Evolutionary conservation across 441 rosid species (phyloP), one percentile per base, ranked within the genome.

Genomic region (Omphalea diandra): DNA sequence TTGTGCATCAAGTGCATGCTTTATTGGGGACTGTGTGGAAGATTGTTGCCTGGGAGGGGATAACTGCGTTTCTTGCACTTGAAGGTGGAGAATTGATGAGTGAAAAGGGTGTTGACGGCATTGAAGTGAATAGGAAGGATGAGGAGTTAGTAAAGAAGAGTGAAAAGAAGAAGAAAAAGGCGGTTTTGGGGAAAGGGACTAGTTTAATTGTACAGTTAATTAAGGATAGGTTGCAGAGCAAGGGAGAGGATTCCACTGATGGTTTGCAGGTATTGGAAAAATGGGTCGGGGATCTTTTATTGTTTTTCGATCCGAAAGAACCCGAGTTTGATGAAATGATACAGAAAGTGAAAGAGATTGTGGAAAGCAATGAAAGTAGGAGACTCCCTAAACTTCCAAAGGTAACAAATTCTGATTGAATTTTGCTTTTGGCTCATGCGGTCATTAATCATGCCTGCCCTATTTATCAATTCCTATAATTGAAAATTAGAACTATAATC

Each of bases 301-400:
- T 36, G 24, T 83, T 80, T 83, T 81, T 89, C 27, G 82, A 85
- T 66, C 91, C 83, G 0, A 86, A 81, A 69, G 75, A 78, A 58
- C 76, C 73, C 0, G 83, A 80, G 44, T 86, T 90, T 74, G 90
- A 82, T 80, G 57, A 49, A 72, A 77, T 92, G 47, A 73, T 83
- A 73, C 73, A 67, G 17, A 86, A 82, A 71, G 81, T 92, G 55
- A 89, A 88, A 73, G 98, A 90, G 40, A 81, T 92, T 55, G 86
- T 90, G 12, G 98, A 95, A 75, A 92, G 93, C 76, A 95, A 92
- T 79, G 96, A 95, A 76, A 88, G 87, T 75, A 85, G 96, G 77
- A 88, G 98, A 80, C 88, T 90, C 31, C 98, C 99, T 27, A 95
- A 95, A 87, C 86, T 91, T 72, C 91, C 98, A 3, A 92, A 95